phyloP scores from a whole-genome alignment of 2,329 filamentous ascomycete species.

The Arthrobotrys sphaeroides region DNA sequence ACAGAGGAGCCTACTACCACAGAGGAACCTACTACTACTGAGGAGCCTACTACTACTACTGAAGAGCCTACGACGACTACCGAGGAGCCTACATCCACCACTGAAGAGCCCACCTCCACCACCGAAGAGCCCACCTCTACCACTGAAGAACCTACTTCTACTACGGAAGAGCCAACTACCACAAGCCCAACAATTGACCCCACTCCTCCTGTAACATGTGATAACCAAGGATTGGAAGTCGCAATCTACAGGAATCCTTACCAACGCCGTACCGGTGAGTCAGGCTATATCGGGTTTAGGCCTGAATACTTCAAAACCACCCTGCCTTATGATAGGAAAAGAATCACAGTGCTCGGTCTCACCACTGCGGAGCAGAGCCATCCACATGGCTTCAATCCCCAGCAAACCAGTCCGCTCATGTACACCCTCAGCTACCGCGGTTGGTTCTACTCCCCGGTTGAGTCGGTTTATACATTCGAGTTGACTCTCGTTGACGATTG shows the following conservation, averaged over 20 bases:
- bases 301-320: neutral
- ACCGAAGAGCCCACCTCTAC: neutral
- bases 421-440: neutral
- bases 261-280: neutral
- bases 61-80: neutral
- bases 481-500: neutral
- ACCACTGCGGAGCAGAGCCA: neutral
- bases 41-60: neutral
- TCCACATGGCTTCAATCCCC: neutral
- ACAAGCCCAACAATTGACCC: neutral
- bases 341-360: neutral
- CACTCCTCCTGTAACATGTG: neutral
- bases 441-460: conserved; percentile 6
- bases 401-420: neutral
- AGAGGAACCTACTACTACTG: neutral
- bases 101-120: neutral
- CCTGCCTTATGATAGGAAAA: neutral
- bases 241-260: conserved; percentile 6
- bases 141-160: neutral
- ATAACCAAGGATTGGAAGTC: neutral
- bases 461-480: neutral
- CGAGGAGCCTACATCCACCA: neutral
- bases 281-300: neutral
- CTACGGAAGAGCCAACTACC: neutral
- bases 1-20: neutral